Base-by-base conservation (phyloP, 2,329 filamentous ascomycete species). In the Didymellaceae sp. region DNA sequence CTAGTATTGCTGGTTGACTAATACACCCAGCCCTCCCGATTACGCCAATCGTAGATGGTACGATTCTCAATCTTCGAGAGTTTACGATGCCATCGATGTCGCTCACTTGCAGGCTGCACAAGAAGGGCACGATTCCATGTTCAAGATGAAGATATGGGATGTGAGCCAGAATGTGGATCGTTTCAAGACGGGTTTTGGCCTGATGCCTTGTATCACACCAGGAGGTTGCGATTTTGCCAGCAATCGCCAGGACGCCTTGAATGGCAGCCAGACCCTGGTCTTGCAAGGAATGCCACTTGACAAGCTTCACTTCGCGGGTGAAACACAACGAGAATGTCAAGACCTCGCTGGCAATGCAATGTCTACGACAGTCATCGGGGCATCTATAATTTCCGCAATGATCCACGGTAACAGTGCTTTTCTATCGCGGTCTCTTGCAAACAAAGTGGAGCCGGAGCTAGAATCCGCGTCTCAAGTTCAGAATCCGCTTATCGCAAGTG, bases 281-380 rank as follows among this genome's bases (percentile, higher is more conserved):
- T 70, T 91, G 5, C 89, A 92, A 72, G 89, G 89, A 1, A 75
- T 92, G 39, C 86, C 87, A 0, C 67, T 86, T 1, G 74, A 85
- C 45, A 79, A 80, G 39, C 74, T 92, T 9, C 74, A 84, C 0
- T 77, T 91, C n/a, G 85, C 82, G 0, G 80, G 80, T 7, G 86
- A 92, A 60, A 81, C 79, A 0, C 40, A 74, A 22, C 54, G 66
- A 1, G 71, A 91, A 14, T 75, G 90, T 2, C 83, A 86, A 55
- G 84, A 91, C 57, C 74, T 93, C 2, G 88, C 87, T 2, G 89
- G 89, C 0, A 93, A 94, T 66, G 89, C 89, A 0, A 93, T 93
- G 89, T 85, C 82, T 1, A 84, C 84, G 0, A 88, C 89, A 0
- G 86, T 91, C 1, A 83, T 91, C 8, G 87, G 86, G 2, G 78